Evolutionary conservation across 2,329 filamentous ascomycete genomes (phyloP).

Genomic region (Microdochium bolleyi): DNA sequence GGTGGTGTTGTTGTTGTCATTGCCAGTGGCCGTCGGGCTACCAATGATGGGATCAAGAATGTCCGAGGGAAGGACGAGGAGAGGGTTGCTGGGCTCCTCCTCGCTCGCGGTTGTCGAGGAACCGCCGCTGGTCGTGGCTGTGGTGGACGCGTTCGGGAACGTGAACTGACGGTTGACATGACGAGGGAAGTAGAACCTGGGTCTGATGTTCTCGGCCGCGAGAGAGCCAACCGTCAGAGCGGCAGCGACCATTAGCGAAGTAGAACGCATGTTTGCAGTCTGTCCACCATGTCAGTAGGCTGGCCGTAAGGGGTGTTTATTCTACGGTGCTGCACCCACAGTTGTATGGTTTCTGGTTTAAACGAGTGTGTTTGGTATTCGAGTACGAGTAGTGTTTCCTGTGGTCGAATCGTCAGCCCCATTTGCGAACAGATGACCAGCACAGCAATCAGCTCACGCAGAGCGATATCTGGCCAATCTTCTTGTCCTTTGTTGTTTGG

Average conservation of each 20-base stretch:
- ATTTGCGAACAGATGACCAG: background rate
- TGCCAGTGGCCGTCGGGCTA: background rate
- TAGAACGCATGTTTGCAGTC: conserved; percentile 15
- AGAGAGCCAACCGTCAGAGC: conserved; percentile 27
- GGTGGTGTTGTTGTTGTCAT: background rate
- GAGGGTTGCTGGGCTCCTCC: background rate
- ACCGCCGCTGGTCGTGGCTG: conserved; percentile 1
- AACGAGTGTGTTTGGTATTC: background rate
- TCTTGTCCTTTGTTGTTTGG: too few species aligned
- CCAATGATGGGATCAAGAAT: background rate
- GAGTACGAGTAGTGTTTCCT: background rate
- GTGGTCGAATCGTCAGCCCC: background rate
- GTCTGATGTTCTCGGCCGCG: conserved; percentile 24
- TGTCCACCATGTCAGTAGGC: background rate
- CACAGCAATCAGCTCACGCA: background rate
- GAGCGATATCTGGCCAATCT: too few species aligned
- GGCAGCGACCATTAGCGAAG: conserved; percentile 22
- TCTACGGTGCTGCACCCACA: background rate
- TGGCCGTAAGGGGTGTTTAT: background rate
- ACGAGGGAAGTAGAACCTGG: conserved; percentile 33
- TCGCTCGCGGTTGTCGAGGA: conserved; percentile 11
- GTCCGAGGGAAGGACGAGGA: background rate
- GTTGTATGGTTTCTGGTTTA: background rate
- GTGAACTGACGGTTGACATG: conserved; percentile 30
- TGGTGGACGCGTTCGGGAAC: conserved; percentile 21